These are phyloP conservation scores for Ganoderma sinense DNA, from an alignment of 1,284 basidiomycete species.

Conservation along the genomic window DNA sequence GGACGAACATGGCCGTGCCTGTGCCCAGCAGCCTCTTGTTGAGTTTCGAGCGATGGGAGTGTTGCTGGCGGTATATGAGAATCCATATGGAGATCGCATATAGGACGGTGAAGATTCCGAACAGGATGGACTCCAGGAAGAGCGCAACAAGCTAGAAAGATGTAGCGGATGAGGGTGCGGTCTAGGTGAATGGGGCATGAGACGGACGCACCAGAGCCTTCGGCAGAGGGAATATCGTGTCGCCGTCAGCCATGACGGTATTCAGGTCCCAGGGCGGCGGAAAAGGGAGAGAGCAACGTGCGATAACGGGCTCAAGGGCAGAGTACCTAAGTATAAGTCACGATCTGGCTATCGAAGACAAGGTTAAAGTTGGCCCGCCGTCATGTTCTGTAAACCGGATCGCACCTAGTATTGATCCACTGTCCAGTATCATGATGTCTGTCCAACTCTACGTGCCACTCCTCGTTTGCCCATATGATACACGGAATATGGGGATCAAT, in stretches of 20 bases:
- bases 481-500: no score
- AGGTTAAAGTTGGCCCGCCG: no score
- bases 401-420: no score
- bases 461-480: no score
- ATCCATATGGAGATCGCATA: constrained; percentile 28
- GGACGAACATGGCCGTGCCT: constrained; percentile 19
- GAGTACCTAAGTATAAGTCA: no score
- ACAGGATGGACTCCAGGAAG: constrained; percentile 20
- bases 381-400: no score
- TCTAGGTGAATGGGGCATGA: no score
- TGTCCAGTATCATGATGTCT: no score
- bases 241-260: constrained; percentile 1
- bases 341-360: no score
- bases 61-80: constrained; percentile 13
- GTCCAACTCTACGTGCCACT: no score
- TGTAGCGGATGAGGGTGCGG: background rate
- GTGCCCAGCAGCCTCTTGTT: constrained; percentile 20
- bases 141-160: constrained; percentile 15
- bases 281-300: background rate
- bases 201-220: constrained; percentile 12
- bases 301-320: no score
- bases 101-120: constrained; percentile 22
- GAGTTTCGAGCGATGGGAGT: background rate
- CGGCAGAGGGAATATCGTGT: constrained; percentile 4
- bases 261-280: background rate